Evolutionary conservation across 2,329 filamentous ascomycete genomes (phyloP), one percentile per base, ranked within the genome.

Genomic region (Alternaria sp.): DNA sequence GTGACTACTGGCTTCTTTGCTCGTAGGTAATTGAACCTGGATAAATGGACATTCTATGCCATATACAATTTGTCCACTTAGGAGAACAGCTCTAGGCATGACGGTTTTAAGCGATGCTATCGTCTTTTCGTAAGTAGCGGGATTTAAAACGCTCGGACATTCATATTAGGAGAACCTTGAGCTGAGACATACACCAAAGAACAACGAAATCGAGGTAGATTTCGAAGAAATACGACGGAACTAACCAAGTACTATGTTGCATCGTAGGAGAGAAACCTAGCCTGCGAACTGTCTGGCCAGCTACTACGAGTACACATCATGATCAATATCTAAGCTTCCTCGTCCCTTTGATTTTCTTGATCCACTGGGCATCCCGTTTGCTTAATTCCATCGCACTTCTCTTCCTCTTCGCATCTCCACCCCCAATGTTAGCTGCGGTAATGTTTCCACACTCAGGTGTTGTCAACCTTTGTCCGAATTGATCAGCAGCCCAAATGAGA

Each of bases 401-500:
- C 72, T 71, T 74, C 60, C 63, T 67, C 63, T 59, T 71, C 36
- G 50, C 60, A 34, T 45, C 60, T 14, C 52, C 63, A 16, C 44
- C 11, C 2, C 57, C 64, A 20, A 67, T 66, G n/a, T 68, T 57
- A 16, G 73, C 72, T 14, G 74, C 73, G 2, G 68, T 72, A 43
- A 77, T 72, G 54, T 76, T 73, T 5, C 75, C 74, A 59, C 77
- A 78, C 20, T 89, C 79, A 0, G 89, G 88, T 27, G 84, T 79
- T 66, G 74, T 81, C 59, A 91, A 74, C 66, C 83, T 77, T 68
- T 83, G 81, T 12, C 82, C 85, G 77, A 91, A 91, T 8, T 82
- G 83, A 68, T 91, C 89, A 9, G 84, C 87, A 1, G 84, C 81
- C 88, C 88, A 91, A 54, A 91, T 86, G 30, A 91, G 74, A 54